A percentile compares a stretch with the other conserved stretches of the same genome.
phyloP scores from a whole-genome alignment of 176 grass and related monocot genomes.

The Oryza brachyantha region DNA sequence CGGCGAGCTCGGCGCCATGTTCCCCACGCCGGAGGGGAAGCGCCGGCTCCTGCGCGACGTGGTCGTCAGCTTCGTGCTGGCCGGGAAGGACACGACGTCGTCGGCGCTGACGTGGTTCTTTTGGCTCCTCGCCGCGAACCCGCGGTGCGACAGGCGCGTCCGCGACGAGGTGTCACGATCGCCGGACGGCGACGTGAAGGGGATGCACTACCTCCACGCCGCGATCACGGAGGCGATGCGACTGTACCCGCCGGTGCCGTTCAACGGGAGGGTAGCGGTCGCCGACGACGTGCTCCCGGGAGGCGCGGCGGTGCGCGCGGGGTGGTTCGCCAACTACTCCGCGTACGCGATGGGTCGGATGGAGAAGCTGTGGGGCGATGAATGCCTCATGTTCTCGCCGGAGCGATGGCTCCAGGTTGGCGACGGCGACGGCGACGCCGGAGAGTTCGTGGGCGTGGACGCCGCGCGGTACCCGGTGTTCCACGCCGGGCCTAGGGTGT shows the following conservation, averaged over 20 bases:
- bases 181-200: slow-evolving; percentile 1
- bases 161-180: slow-evolving; percentile 40
- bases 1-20: slow-evolving; percentile 49
- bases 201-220: slow-evolving; percentile 67
- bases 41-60: slow-evolving; percentile 57
- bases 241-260: slow-evolving; percentile 69
- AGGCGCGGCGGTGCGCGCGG: slow-evolving; percentile 47
- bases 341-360: slow-evolving; percentile 73
- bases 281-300: slow-evolving; percentile 58
- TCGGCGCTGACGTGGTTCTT: slow-evolving; percentile 72
- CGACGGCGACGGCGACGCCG: not conserved
- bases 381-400: slow-evolving; percentile 52
- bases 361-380: slow-evolving; percentile 47
- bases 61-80: slow-evolving; percentile 68
- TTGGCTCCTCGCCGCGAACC: slow-evolving; percentile 59
- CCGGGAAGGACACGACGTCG: slow-evolving; percentile 66
- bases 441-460: slow-evolving; percentile 46
- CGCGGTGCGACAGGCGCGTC: slow-evolving; percentile 41
- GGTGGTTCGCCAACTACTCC: slow-evolving; percentile 52
- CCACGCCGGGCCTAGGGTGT: slow-evolving; percentile 58
- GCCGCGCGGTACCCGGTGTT: slow-evolving; percentile 53
- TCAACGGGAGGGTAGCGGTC: slow-evolving; percentile 39
- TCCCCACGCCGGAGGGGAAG: slow-evolving; percentile 37
- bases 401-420: slow-evolving; percentile 74
- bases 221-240: slow-evolving; percentile 64